phyloP scores from a whole-genome alignment of 2,329 filamentous ascomycete genomes.

The Neocucurbitaria cava region DNA sequence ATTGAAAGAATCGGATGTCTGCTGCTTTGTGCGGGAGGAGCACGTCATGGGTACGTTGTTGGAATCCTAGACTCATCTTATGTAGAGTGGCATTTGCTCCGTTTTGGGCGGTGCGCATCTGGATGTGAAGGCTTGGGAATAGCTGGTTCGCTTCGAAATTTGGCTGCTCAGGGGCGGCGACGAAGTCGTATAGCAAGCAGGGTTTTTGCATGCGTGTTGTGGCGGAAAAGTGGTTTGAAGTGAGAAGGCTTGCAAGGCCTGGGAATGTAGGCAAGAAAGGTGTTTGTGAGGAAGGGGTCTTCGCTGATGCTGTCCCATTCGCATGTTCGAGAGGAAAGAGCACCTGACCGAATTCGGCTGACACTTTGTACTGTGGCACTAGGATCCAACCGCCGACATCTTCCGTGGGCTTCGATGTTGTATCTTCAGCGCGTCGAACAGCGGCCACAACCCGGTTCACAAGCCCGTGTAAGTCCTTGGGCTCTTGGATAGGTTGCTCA shows the following conservation, averaged over 20 bases:
- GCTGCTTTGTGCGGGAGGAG: conserved; percentile 37
- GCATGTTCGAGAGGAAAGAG: conserved; percentile 27
- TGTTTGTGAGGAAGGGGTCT: conserved; percentile 8
- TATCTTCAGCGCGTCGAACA: not conserved
- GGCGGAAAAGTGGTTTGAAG: conserved; percentile 15
- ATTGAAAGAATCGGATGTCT: conserved; percentile 37
- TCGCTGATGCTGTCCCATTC: not conserved
- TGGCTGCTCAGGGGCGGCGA: conserved; percentile 24
- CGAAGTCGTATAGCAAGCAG: conserved; percentile 32
- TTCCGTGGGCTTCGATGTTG: not conserved
- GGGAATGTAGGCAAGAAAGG: conserved; percentile 27
- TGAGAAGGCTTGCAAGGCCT: conserved; percentile 32
- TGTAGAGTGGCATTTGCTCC: conserved; percentile 21
- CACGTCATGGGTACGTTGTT: conserved; percentile 34
- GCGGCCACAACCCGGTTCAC: conserved; percentile 5
- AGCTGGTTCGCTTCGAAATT: conserved; percentile 9
- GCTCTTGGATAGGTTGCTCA: not conserved
- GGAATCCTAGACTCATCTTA: conserved; percentile 29
- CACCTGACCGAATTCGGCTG: conserved; percentile 33
- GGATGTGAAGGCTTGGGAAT: conserved; percentile 34
- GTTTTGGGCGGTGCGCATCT: conserved; percentile 23
- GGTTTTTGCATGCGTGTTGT: conserved; percentile 14
- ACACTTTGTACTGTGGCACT: conserved; percentile 20
- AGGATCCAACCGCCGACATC: conserved; percentile 21
- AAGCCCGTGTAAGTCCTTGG: conserved; percentile 2